These are phyloP conservation scores for Byssothecium circinans DNA, from an alignment of 2,329 filamentous ascomycete genomes.

Conservation along the genomic window DNA sequence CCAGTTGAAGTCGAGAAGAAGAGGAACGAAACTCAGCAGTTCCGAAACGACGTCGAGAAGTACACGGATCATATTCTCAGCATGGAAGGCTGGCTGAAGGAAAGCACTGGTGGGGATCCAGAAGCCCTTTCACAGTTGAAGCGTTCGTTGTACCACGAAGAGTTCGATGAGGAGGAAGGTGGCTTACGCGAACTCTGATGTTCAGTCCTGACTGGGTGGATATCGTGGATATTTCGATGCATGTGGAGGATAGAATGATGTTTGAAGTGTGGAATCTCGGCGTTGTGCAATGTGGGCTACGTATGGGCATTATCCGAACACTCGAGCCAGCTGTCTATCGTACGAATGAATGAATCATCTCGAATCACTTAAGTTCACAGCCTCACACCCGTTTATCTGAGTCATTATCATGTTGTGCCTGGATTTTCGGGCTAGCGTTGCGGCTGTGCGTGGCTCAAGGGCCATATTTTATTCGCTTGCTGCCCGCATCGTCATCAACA, in stretches of 20 bases:
- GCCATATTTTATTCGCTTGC: conserved; percentile 33
- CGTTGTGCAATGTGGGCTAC: background rate
- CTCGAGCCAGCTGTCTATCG: background rate
- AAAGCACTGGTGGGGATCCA: conserved; percentile 40
- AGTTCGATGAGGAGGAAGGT: conserved; percentile 57
- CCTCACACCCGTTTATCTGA: too few relatives aligned
- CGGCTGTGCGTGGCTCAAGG: conserved; percentile 18
- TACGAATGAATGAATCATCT: conserved; percentile 24
- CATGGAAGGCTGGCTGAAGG: conserved; percentile 51
- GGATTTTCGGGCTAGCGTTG: conserved; percentile 5
- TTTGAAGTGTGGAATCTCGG: too few relatives aligned
- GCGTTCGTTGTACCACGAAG: conserved; percentile 54
- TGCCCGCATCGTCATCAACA: conserved; percentile 23
- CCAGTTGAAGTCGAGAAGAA: conserved; percentile 50
- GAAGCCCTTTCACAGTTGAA: conserved; percentile 49
- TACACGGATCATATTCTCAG: conserved; percentile 50
- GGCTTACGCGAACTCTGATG: conserved; percentile 48
- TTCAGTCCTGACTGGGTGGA: too few relatives aligned
- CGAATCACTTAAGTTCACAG: too few relatives aligned
- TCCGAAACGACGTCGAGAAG: conserved; percentile 37
- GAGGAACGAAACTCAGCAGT: conserved; percentile 31
- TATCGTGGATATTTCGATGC: background rate
- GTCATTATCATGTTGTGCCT: conserved; percentile 25
- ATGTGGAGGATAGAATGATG: too few relatives aligned
- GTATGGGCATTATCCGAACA: background rate